Percentiles rank a stretch among this genome's conserved stretches.
Evolutionary conservation across 2,329 filamentous ascomycete species (phyloP).

Genomic region (Tolypocladium tropicale): DNA sequence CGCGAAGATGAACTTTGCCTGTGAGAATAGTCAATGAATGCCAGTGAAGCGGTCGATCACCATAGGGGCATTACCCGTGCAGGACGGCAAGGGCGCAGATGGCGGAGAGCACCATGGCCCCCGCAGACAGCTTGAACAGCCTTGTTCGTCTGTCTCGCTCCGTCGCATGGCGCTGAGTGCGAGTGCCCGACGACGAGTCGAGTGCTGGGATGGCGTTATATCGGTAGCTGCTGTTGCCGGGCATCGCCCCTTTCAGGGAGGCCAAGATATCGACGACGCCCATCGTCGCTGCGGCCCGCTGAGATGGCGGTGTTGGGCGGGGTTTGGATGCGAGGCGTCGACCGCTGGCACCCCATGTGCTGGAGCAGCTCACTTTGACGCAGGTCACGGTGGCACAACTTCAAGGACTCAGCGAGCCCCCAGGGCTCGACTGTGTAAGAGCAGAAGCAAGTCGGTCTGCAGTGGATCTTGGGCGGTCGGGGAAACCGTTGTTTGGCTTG

Average conservation of each 20-base stretch:
- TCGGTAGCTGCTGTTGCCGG: constrained; percentile 12
- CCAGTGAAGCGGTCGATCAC: background rate
- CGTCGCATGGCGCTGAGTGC: background rate
- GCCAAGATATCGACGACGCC: constrained; percentile 1
- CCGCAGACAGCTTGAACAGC: constrained; percentile 8
- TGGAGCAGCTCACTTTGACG: background rate
- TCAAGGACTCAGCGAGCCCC: background rate
- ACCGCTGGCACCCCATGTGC: background rate
- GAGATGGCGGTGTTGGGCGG: background rate
- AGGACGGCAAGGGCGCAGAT: constrained; percentile 6
- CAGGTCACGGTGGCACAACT: background rate
- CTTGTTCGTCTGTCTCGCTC: constrained; percentile 2
- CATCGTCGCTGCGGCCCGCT: constrained; percentile 3
- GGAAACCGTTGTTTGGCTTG: no score
- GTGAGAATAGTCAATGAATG: background rate
- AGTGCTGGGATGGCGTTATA: constrained; percentile 17
- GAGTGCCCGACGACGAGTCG: background rate
- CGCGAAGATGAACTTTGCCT: background rate
- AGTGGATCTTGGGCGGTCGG: background rate
- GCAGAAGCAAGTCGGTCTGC: background rate
- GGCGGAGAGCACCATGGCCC: constrained; percentile 7
- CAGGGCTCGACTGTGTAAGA: no score
- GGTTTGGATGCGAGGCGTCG: background rate
- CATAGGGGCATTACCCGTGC: constrained; percentile 6
- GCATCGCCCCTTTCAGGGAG: constrained; percentile 7